Evolutionary conservation across 2,329 filamentous ascomycete species (phyloP).

Genomic region (Colletotrichum liriopes): DNA sequence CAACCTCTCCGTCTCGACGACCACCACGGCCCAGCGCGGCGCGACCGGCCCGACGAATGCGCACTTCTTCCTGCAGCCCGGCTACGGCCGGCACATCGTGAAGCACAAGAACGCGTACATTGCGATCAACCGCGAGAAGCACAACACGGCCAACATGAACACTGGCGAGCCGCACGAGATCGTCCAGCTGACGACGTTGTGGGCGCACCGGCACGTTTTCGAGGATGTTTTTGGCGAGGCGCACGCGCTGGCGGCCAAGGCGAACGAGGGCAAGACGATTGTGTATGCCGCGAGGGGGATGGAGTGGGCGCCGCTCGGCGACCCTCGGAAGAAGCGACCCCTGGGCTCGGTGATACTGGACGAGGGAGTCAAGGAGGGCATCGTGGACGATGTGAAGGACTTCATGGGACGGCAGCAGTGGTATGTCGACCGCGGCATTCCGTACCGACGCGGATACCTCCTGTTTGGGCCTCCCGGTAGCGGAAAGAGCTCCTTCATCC

Average conservation of each 20-base stretch:
- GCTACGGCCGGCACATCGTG: conserved; percentile 90
- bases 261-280: conserved; percentile 91
- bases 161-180: conserved; percentile 96
- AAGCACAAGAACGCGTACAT: conserved; percentile 92
- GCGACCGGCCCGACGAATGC: conserved; percentile 77
- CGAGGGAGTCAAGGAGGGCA: conserved; percentile 84
- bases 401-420: conserved; percentile 86
- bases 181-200: conserved; percentile 91
- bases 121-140: conserved; percentile 87
- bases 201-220: conserved; percentile 90
- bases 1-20: conserved; percentile 71
- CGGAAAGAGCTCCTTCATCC: conserved; percentile 96
- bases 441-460: conserved; percentile 90
- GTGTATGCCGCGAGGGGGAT: conserved; percentile 90
- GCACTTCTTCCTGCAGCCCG: conserved; percentile 90
- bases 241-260: conserved; percentile 82
- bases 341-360: conserved; percentile 91
- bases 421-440: conserved; percentile 96
- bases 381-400: conserved; percentile 85
- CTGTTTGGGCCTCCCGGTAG: conserved; percentile 92
- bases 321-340: conserved; percentile 88
- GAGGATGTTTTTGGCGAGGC: conserved; percentile 92
- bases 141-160: conserved; percentile 83
- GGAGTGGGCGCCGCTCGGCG: conserved; percentile 88
- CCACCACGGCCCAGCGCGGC: conserved; percentile 72